Evolutionary conservation across 2,329 filamentous ascomycete genomes (phyloP).

Genomic region (Xylaria sp.): DNA sequence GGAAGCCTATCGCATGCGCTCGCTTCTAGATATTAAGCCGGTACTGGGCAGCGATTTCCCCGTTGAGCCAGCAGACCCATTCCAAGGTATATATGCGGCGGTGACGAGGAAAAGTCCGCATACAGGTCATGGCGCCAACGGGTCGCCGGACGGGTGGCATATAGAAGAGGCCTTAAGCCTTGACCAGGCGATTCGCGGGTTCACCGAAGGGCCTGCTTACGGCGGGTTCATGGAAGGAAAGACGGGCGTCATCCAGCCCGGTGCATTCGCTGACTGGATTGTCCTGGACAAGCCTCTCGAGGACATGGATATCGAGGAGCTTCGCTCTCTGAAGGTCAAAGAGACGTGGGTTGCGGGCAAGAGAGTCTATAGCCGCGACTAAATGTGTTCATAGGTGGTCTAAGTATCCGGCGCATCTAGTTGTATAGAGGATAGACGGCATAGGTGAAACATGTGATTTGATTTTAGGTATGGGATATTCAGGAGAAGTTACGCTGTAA

Average conservation of each 20-base stretch:
- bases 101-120: slow-evolving; percentile 69
- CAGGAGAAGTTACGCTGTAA: background rate
- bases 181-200: slow-evolving; percentile 70
- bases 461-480: background rate
- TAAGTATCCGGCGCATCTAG: background rate
- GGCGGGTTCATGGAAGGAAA: slow-evolving; percentile 69
- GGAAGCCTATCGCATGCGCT: slow-evolving; percentile 75
- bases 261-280: slow-evolving; percentile 75
- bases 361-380: slow-evolving; percentile 55
- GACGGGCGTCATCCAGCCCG: slow-evolving; percentile 68
- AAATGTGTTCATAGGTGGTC: background rate
- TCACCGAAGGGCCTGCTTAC: slow-evolving; percentile 69
- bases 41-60: slow-evolving; percentile 77
- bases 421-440: background rate
- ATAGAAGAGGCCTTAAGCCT: slow-evolving; percentile 67
- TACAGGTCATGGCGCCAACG: slow-evolving; percentile 62
- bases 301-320: slow-evolving; percentile 59
- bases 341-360: slow-evolving; percentile 76
- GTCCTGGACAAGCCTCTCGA: slow-evolving; percentile 71
- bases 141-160: slow-evolving; percentile 66
- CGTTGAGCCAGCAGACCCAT: slow-evolving; percentile 74
- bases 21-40: slow-evolving; percentile 64
- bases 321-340: slow-evolving; percentile 66
- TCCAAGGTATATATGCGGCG: slow-evolving; percentile 76
- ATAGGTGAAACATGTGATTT: background rate